A percentile compares a stretch with the other conserved stretches of the same genome.
phyloP scores from a whole-genome alignment of 441 rosid species.

The Jatropha multifida region DNA sequence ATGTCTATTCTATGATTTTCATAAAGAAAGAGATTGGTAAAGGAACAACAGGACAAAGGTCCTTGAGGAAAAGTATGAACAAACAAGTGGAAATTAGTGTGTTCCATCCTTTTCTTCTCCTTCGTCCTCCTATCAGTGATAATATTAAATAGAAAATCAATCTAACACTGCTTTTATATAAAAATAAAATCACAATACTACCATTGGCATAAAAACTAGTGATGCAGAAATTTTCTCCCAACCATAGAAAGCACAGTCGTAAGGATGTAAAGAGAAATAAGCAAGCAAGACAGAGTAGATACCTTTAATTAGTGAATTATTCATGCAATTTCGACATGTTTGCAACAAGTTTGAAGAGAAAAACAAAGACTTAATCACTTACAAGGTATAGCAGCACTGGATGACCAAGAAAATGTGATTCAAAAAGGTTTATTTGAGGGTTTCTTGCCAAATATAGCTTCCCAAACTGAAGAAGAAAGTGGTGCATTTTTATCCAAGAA shows the following conservation, averaged over 20 bases:
- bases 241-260: background rate
- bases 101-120: background rate
- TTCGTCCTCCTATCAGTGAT: background rate
- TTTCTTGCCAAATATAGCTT: slow-evolving; percentile 68
- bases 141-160: background rate
- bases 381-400: background rate
- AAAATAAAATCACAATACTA: background rate
- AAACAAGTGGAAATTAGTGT: too few species aligned
- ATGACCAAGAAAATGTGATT: background rate
- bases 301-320: background rate
- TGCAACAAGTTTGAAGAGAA: background rate
- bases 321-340: background rate
- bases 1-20: background rate
- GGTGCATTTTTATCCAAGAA: slow-evolving; percentile 75
- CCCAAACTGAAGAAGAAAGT: slow-evolving; percentile 58
- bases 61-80: background rate
- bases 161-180: background rate
- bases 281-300: background rate
- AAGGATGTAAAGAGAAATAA: slow-evolving; percentile 8
- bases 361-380: slow-evolving; percentile 15
- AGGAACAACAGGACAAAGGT: background rate
- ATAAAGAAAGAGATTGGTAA: background rate
- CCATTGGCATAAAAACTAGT: background rate
- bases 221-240: background rate
- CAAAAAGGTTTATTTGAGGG: slow-evolving; percentile 37